These are phyloP conservation scores for Haematococcus lacustris DNA, from an alignment of 139 green algal genomes.

Conservation along the genomic window DNA sequence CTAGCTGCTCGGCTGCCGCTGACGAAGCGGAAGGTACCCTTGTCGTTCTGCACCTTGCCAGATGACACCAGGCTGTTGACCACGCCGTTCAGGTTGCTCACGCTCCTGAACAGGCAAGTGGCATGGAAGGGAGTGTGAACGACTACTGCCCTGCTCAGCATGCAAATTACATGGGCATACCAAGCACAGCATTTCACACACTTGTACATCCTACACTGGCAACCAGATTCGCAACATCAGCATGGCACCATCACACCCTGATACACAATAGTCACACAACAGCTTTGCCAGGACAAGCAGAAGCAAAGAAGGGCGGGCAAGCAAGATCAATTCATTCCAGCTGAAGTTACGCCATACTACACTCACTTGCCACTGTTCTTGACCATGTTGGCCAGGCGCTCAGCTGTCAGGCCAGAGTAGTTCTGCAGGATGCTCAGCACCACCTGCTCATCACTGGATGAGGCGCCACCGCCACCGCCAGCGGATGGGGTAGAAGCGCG, in stretches of 20 bases:
- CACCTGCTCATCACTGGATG: not conserved
- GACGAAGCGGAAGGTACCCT: conserved; percentile 5
- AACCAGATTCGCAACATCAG: too few relatives aligned
- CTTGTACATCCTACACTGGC: too few relatives aligned
- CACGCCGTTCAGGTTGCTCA: not conserved
- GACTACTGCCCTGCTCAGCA: too few relatives aligned
- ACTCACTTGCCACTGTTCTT: conserved; percentile 2
- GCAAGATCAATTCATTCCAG: too few relatives aligned
- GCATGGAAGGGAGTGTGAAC: too few relatives aligned
- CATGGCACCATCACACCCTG: too few relatives aligned
- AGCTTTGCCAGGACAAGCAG: too few relatives aligned
- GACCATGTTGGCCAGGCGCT: not conserved
- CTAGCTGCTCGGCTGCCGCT: not conserved
- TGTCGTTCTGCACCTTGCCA: conserved; percentile 7
- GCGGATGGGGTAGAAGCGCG: not conserved
- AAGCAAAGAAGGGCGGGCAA: too few relatives aligned
- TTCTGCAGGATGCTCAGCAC: not conserved
- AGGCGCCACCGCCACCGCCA: not conserved
- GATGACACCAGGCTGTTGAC: not conserved
- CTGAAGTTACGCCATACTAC: too few relatives aligned
- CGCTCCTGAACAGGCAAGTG: not conserved
- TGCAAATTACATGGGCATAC: too few relatives aligned
- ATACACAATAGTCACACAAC: too few relatives aligned
- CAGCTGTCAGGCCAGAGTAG: not conserved
- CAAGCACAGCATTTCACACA: too few relatives aligned